Base-by-base conservation (phyloP, 129 eudicot species). In the Tanacetum coccineum region DNA sequence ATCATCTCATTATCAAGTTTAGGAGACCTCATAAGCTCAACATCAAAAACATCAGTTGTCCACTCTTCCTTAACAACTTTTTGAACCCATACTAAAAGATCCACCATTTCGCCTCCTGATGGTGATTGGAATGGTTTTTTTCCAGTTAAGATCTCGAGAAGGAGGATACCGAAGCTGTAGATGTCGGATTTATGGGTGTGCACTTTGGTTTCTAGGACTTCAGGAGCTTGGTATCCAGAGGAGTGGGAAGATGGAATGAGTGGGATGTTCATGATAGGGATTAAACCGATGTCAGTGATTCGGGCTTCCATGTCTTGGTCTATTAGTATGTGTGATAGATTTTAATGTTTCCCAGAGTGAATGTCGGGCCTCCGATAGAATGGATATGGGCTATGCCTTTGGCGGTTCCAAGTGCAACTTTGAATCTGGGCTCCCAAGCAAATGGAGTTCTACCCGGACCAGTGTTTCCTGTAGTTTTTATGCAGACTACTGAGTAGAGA, bases 141-240 rank as follows among this genome's bases (percentile, higher is more conserved):
- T 45, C 96, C 85, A 0, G 93, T 85, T 12, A 89, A 71, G 76
- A 85, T 74, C 67, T 89, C 96, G 1, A 89, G 96, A 17, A 89
- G 73, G 62, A 89, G 66, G 64, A 89, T 76, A 1, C 96, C 93
- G 14, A 85, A 89, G 82, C 96, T 85, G 82, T 89, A 89, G 12
- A 89, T 84, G 58, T 89, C 93, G 15, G 96, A 83, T 56, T 83
- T 85, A 48, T 85, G 96, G 60, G 85, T 70, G 82, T 85, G 84
- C 11, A 81, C 81, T 47, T 80, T 74, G 54, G 81, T 67, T 62
- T 85, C 89, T 0, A 72, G 19, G 30, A 89, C 79, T 80, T 88
- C 96, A 0, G 96, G 96, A 3, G 96, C 93, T 44, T 78, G 76
- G 74, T 89, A 85, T 20, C 91, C 89, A 10, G 56, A 70, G 19